These are phyloP conservation scores for Quercus parvula DNA, from an alignment of 306 rosid genomes.

Conservation along the genomic window DNA sequence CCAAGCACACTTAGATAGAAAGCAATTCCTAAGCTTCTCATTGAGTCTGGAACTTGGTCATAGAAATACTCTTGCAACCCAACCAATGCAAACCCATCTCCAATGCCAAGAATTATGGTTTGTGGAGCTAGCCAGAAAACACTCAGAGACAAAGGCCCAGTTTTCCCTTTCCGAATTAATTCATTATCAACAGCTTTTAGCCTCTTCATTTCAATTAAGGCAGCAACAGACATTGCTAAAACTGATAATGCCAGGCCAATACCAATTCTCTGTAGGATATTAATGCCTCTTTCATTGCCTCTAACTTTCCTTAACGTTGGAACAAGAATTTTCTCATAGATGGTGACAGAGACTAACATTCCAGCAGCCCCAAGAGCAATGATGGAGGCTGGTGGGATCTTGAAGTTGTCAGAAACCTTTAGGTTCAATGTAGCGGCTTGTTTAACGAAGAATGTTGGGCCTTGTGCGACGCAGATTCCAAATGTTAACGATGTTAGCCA, in stretches of 20 bases:
- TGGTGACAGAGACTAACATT: slow-evolving; percentile 24
- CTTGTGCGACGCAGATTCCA: slow-evolving; percentile 38
- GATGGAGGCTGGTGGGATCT: slow-evolving; percentile 48
- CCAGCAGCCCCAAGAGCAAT: slow-evolving; percentile 25
- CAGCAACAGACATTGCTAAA: slow-evolving; percentile 31
- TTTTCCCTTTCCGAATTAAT: not conserved
- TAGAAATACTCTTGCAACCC: slow-evolving; percentile 54
- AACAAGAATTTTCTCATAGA: slow-evolving; percentile 39
- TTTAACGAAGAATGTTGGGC: slow-evolving; percentile 42
- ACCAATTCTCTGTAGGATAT: slow-evolving; percentile 39
- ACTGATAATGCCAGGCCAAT: slow-evolving; percentile 32
- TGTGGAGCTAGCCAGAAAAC: slow-evolving; percentile 50
- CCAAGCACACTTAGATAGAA: slow-evolving; percentile 51
- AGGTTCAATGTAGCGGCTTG: slow-evolving; percentile 41
- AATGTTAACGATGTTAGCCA: slow-evolving; percentile 40
- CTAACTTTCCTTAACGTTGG: slow-evolving; percentile 33
- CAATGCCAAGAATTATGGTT: slow-evolving; percentile 32
- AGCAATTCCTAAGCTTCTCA: slow-evolving; percentile 52
- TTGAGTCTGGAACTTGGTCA: slow-evolving; percentile 47
- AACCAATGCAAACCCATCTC: slow-evolving; percentile 33
- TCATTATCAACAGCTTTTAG: slow-evolving; percentile 4
- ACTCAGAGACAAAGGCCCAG: slow-evolving; percentile 6
- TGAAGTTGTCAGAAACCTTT: slow-evolving; percentile 16
- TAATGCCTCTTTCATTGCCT: slow-evolving; percentile 47
- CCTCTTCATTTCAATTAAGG: slow-evolving; percentile 40